Evolutionary conservation across 805 yeast species (phyloP), one percentile per base, ranked within the genome.

Genomic region (Lachancea sp.): DNA sequence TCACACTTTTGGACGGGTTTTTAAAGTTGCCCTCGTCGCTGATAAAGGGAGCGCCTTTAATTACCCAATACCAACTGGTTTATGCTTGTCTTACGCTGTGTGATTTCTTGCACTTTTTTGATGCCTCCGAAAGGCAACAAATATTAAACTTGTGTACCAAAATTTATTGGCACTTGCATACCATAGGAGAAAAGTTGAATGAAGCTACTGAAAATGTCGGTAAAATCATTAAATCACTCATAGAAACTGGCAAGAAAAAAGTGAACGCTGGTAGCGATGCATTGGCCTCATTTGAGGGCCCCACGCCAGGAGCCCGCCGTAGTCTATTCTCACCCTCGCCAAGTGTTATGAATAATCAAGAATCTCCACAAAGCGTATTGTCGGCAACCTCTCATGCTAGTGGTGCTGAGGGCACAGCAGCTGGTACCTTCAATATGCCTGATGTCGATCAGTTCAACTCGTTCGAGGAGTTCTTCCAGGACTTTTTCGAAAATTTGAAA

Each of bases 171-270:
- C 77, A 74, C 46, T 55, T 77, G 45, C 75, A 72, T 44, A 69
- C 74, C 21, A 70, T 74, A 45, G 81, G 81, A 2, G 78, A 74
- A 43, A 68, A 69, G 41, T 66, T 68, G 49, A 75, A 74, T 47
- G 81, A 76, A 51, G 78, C 78, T 2, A 75, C 80, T 0, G 78
- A 73, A 42, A 74, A 78, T 4, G 77, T 77, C 28, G 80, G 80
- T 2, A 68, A 68, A 38, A 72, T 77, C 35, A 70, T 77, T 35
- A 70, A 70, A 47, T 66, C 71, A 20, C 56, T 77, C 20, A 74
- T 75, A 20, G 77, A 72, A 37, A 57, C 64, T 2, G 70, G 74
- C 7, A 63, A 58, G 41, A 55, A 52, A 28, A 45, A 52, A 29
- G 50, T 48, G 5, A 37, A 48, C 17, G 29, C 36, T 11, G 42